A percentile compares a stretch with the other conserved stretches of the same genome.
phyloP scores from a whole-genome alignment of 1,284 basidiomycete species.

The Ustilago xerochloae region DNA sequence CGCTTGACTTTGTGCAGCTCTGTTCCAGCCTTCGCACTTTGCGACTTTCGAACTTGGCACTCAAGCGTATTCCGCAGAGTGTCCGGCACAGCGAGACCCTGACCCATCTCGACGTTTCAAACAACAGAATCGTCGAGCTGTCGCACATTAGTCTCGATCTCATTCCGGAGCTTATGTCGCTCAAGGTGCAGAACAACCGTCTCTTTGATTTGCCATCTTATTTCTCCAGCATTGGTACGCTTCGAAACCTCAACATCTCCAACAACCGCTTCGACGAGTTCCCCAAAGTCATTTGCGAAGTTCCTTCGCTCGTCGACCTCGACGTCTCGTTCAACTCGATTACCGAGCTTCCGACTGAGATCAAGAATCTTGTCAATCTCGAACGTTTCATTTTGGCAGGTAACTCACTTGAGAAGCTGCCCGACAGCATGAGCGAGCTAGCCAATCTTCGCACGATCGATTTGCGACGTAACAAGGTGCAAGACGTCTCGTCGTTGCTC shows the following conservation, averaged over 20 bases:
- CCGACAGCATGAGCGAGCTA: constrained; percentile 55
- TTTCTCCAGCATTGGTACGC: constrained; percentile 79
- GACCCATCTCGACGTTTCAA: constrained; percentile 87
- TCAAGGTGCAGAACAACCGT: constrained; percentile 92
- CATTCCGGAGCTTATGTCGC: constrained; percentile 78
- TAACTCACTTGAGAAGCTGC: constrained; percentile 61
- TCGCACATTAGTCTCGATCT: constrained; percentile 85
- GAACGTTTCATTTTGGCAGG: constrained; percentile 62
- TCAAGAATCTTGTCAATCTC: constrained; percentile 74
- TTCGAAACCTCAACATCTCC: constrained; percentile 89
- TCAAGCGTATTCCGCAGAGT: constrained; percentile 90
- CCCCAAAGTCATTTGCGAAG: constrained; percentile 80
- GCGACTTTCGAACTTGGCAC: constrained; percentile 88
- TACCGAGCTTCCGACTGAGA: constrained; percentile 80
- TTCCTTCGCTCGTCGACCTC: constrained; percentile 81
- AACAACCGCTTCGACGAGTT: constrained; percentile 94
- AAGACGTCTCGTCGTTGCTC: constrained; percentile 58
- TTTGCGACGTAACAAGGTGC: constrained; percentile 60
- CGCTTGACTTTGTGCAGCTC: constrained; percentile 93
- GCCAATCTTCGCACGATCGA: constrained; percentile 60
- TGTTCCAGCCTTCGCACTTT: constrained; percentile 87
- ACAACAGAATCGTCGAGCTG: constrained; percentile 90
- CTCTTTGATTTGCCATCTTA: constrained; percentile 87
- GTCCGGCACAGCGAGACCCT: constrained; percentile 81
- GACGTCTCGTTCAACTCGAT: constrained; percentile 97